Evolutionary conservation across 805 yeast species (phyloP).

Genomic region (Myxozyma udenii): DNA sequence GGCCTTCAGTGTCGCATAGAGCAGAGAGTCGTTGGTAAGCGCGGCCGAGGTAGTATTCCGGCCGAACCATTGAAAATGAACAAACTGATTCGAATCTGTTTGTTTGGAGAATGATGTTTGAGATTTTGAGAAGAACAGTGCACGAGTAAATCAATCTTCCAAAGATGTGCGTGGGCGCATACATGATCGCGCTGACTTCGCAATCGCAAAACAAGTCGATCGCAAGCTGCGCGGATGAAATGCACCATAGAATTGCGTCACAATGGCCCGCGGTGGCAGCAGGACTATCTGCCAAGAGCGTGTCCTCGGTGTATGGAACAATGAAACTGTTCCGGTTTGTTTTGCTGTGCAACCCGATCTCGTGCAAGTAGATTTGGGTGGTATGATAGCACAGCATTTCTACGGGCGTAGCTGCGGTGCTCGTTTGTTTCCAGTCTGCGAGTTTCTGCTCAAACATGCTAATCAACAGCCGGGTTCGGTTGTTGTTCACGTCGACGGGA

Average conservation of each 20-base stretch:
- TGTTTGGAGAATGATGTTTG: conserved; percentile 6
- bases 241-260: conserved; percentile 22
- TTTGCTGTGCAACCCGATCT: conserved; percentile 17
- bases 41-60: conserved; percentile 21
- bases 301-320: conserved; percentile 12
- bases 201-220: conserved; percentile 16
- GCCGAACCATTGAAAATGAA: conserved; percentile 10
- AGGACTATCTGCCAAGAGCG: conserved; percentile 3
- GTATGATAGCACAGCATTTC: conserved; percentile 8
- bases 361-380: conserved; percentile 19
- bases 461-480: conserved; percentile 3
- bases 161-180: conserved; percentile 5
- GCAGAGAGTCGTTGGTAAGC: conserved; percentile 6
- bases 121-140: conserved; percentile 18
- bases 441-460: conserved; percentile 12
- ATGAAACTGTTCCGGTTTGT: conserved; percentile 12
- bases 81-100: conserved; percentile 10
- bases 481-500: conserved; percentile 9
- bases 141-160: conserved; percentile 21
- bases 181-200: conserved; percentile 1
- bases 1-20: conserved; percentile 5
- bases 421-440: conserved; percentile 8
- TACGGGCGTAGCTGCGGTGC: neutral
- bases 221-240: conserved; percentile 14
- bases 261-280: conserved; percentile 11